Evolutionary conservation across 768 basidiomycete genomes (phyloP).

Genomic region (Auricularia sp.): DNA sequence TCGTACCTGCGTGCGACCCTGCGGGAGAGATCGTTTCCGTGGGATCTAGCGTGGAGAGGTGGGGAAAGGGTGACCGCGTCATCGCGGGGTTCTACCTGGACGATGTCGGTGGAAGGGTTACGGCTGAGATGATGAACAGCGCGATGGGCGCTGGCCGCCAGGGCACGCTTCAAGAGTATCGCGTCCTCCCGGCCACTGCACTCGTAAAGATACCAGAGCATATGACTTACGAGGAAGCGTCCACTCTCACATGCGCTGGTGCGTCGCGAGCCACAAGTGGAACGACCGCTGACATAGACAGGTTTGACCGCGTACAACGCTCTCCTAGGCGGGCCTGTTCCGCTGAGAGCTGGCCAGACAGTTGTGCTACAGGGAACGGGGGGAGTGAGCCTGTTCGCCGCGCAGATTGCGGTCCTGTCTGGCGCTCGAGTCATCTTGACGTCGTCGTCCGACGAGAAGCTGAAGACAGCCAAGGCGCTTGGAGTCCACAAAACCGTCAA

Average conservation of each 20-base stretch:
- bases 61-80: neutral
- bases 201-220: slow-evolving; percentile 46
- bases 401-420: slow-evolving; percentile 50
- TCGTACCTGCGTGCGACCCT: neutral
- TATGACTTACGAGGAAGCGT: slow-evolving; percentile 52
- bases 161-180: neutral
- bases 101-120: neutral
- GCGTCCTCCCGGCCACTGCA: neutral
- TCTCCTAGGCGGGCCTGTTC: slow-evolving; percentile 32
- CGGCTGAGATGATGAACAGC: neutral
- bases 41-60: neutral
- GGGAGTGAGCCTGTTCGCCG: slow-evolving; percentile 26
- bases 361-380: slow-evolving; percentile 29
- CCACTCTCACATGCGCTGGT: slow-evolving; percentile 44
- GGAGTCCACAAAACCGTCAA: slow-evolving; percentile 47
- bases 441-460: slow-evolving; percentile 57
- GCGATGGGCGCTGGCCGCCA: neutral
- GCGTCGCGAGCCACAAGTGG: neutral
- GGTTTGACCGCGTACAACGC: slow-evolving; percentile 57
- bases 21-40: neutral
- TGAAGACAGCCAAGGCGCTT: slow-evolving; percentile 38
- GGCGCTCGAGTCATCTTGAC: slow-evolving; percentile 59
- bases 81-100: neutral
- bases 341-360: slow-evolving; percentile 47
- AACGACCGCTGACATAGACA: slow-evolving; percentile 29